phyloP scores from a whole-genome alignment of 2,329 filamentous ascomycete species.

The Diplocarpon rosae region DNA sequence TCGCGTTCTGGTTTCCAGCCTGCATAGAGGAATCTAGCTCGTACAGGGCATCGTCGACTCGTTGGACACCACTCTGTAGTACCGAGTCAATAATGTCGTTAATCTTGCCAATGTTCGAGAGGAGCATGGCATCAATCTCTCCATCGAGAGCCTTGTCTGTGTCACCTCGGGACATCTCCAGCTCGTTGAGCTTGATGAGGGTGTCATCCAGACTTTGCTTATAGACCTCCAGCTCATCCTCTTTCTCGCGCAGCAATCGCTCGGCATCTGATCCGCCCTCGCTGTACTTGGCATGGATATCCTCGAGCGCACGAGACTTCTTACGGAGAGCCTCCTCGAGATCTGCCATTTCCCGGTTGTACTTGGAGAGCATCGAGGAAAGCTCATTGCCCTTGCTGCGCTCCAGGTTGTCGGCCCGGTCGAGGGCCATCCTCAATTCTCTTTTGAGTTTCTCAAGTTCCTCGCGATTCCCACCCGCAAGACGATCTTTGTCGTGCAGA shows the following conservation, averaged over 20 bases:
- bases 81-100: conserved; percentile 97
- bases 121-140: conserved; percentile 80
- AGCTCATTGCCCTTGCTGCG: conserved; percentile 90
- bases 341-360: conserved; percentile 95
- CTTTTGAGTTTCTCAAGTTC: conserved; percentile 91
- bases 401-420: conserved; percentile 85
- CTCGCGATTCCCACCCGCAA: conserved; percentile 78
- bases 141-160: conserved; percentile 75
- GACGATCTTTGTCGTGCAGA: conserved; percentile 81
- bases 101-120: conserved; percentile 82
- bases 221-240: conserved; percentile 96
- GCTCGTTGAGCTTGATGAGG: conserved; percentile 80
- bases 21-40: conserved; percentile 97
- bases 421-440: conserved; percentile 82
- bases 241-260: conserved; percentile 77
- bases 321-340: conserved; percentile 83
- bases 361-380: conserved; percentile 86
- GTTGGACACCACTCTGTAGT: conserved; percentile 80
- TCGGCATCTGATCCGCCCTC: conserved; percentile 82
- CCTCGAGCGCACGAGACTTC: conserved; percentile 80
- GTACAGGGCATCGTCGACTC: conserved; percentile 93
- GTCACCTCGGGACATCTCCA: conserved; percentile 64
- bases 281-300: conserved; percentile 64
- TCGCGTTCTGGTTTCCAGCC: conserved; percentile 95
- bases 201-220: conserved; percentile 97